Conservation (phyloP, 176 grass and related monocot genomes). For the Carex parvula region DNA sequence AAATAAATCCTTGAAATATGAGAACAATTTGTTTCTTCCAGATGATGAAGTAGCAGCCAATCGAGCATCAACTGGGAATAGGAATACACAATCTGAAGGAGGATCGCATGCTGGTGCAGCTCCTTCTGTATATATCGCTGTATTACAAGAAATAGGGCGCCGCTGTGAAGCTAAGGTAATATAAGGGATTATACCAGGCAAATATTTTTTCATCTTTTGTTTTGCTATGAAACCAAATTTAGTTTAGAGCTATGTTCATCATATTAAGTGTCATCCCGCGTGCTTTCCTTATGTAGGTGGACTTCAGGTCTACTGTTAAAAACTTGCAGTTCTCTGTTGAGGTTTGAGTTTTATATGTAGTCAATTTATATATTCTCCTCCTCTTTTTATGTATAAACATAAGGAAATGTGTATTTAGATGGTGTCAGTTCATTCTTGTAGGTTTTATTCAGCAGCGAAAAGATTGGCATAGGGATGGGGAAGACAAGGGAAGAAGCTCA, state of each 20-base stretch:
- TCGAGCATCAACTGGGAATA: constrained; percentile 38
- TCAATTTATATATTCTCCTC: constrained; percentile 11
- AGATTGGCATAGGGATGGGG: constrained; percentile 77
- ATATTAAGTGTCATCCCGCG: not conserved
- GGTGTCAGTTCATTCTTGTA: constrained; percentile 31
- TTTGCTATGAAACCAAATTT: not conserved
- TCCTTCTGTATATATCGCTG: constrained; percentile 55
- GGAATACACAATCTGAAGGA: constrained; percentile 41
- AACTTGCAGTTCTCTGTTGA: constrained; percentile 73
- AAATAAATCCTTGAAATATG: constrained; percentile 19
- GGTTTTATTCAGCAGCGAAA: constrained; percentile 94
- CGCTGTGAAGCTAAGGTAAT: constrained; percentile 66
- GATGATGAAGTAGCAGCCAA: constrained; percentile 47
- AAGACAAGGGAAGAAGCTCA: constrained; percentile 87
- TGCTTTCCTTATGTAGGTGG: constrained; percentile 44
- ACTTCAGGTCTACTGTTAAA: constrained; percentile 69
- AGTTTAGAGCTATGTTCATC: not conserved
- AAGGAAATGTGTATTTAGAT: constrained; percentile 14
- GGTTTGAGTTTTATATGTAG: constrained; percentile 41
- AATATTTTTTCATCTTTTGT: not conserved
- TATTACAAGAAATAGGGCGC: constrained; percentile 76
- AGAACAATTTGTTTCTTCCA: constrained; percentile 37
- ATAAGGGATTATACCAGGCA: not conserved
- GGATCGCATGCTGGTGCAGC: constrained; percentile 29
- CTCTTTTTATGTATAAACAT: constrained; percentile 19